Evolutionary conservation across 179 eudicot genomes (phyloP).

Genomic region (Silene coronaria): DNA sequence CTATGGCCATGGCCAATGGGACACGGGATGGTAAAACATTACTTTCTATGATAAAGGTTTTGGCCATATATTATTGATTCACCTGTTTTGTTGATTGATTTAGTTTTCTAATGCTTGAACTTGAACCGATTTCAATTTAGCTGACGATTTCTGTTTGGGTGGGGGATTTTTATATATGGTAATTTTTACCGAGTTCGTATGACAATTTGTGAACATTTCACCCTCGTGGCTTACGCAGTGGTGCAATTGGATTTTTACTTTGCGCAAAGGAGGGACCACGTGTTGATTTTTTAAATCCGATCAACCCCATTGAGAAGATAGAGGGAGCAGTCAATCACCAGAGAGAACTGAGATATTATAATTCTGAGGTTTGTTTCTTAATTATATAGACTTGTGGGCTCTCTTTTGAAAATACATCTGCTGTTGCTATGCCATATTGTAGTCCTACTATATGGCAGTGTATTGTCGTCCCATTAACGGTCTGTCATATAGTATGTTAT

Average conservation of each 20-base stretch:
- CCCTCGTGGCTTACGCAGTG: slow-evolving; percentile 41
- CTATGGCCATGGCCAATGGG: no score
- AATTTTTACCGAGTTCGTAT: background rate
- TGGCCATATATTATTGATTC: no score
- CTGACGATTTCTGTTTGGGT: background rate
- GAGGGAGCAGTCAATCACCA: slow-evolving; percentile 63
- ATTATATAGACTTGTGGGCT: background rate
- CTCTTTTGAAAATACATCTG: background rate
- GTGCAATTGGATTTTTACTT: slow-evolving; percentile 80
- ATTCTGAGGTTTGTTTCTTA: slow-evolving; percentile 64
- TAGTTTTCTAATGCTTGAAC: no score
- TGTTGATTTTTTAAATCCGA: slow-evolving; percentile 75
- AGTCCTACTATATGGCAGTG: background rate
- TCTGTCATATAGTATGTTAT: no score
- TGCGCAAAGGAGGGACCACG: slow-evolving; percentile 89
- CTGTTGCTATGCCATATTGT: background rate
- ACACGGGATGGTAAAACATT: no score
- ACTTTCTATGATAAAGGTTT: no score
- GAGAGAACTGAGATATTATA: slow-evolving; percentile 74
- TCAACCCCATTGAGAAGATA: slow-evolving; percentile 88
- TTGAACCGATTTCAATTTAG: background rate
- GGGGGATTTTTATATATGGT: no score
- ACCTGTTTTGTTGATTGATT: no score
- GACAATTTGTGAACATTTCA: background rate
- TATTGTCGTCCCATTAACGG: background rate